These are phyloP conservation scores for Axilococcus clingmanii DNA, from an alignment of 139 green algal genomes.

Conservation along the genomic window DNA sequence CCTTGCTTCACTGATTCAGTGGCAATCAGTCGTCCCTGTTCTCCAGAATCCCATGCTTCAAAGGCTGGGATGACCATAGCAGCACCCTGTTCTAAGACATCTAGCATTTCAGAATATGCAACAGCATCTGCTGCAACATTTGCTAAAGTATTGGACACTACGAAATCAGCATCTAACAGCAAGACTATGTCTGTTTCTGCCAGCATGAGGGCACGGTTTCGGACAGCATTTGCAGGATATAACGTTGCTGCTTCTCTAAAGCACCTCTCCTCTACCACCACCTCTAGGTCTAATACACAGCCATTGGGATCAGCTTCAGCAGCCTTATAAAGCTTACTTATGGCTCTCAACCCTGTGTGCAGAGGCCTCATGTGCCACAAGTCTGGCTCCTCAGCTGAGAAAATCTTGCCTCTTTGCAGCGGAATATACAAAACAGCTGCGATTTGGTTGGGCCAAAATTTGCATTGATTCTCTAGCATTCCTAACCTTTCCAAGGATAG, in stretches of 20 bases:
- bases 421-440: constrained; percentile 26
- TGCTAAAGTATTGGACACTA: constrained; percentile 7
- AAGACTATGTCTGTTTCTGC: constrained; percentile 15
- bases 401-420: constrained; percentile 21
- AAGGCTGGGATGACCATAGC: constrained; percentile 30
- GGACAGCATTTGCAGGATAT: constrained; percentile 12
- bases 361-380: constrained; percentile 16
- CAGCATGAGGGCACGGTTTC: constrained; percentile 3
- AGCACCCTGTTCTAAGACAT: constrained; percentile 3
- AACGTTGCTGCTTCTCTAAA: constrained; percentile 2
- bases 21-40: constrained; percentile 8
- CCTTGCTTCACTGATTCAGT: constrained; percentile 13
- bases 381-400: constrained; percentile 8
- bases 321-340: not conserved
- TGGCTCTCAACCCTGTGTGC: constrained; percentile 10
- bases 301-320: not conserved
- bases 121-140: not conserved
- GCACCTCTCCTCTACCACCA: constrained; percentile 29
- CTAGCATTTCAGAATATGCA: constrained; percentile 11
- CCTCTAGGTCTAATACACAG: constrained; percentile 28
- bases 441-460: constrained; percentile 12
- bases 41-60: constrained; percentile 22
- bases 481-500: constrained; percentile 22
- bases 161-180: constrained; percentile 31
- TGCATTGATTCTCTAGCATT: constrained; percentile 28